Base-by-base conservation (phyloP, 1,284 basidiomycete genomes). In the Trichosporon asahii region DNA sequence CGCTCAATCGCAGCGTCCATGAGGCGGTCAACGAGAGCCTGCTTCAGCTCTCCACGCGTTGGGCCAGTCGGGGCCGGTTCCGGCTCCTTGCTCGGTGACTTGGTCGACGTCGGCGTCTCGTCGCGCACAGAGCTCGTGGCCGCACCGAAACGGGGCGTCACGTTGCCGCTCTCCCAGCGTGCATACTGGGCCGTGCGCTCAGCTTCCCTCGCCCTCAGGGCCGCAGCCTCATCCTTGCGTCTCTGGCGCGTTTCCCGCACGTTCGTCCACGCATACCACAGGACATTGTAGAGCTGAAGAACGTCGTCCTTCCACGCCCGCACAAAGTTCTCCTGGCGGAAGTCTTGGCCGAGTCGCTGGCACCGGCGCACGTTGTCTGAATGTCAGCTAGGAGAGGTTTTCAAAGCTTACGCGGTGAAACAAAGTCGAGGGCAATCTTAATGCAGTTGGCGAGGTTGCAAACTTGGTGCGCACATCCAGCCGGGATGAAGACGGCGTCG, bases 351-450 rank as follows among this genome's bases (percentile, higher is more conserved):
- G 67, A 97, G 86, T 80, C 87, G 86, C 82, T 93, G 92, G 83
- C 93, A 96, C 25, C 92, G 87, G 67, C 85, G 86, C 44, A 97
- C 90, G 79, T 96, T 97, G 84, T 98, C 92, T 83, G 65, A 25
- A 15, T 60, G 65, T 70, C 46, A 73, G 70, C 35, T 35, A 27
- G 6, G 18, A 23, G 15, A 33, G 15, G 27, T 9, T 21, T 4
- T 3, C n/a, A 14, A 4, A n/a, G 18, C 37, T 78, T 68, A 84
- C 82, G 82, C 15, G 93, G 91, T 84, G 91, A 93, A 73, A 98
- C 93, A 84, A 95, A 98, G 84, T 98, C 95, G 74, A 92, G 88
- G n/a, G 95, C 95, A 64, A 97, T 92, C 85, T 98, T 98, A 85
- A 98, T 90, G 80, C 93, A 96, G 81, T 97, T 94, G 12, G 93